Percentiles rank a stretch among this genome's conserved stretches.
These are phyloP conservation scores for Phytophthora fragariaefolia DNA, from an alignment of 352 stramenopile species.

Conservation along the genomic window DNA sequence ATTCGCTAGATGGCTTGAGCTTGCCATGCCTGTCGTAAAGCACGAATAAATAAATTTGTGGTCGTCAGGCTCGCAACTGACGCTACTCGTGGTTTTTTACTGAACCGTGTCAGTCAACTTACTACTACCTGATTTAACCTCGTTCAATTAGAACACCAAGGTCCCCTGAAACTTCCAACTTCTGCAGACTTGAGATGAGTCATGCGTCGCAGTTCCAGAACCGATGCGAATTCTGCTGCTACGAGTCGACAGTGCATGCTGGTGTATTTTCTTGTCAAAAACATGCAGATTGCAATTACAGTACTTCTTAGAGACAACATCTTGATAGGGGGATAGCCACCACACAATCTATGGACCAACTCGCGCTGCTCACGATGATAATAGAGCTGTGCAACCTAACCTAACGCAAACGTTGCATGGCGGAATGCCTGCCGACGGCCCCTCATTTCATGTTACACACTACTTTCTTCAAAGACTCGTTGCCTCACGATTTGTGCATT, in stretches of 20 bases:
- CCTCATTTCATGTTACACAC: not conserved
- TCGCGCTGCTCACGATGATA: not conserved
- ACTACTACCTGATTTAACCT: too few relatives aligned
- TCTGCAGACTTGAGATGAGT: slow-evolving; percentile 9
- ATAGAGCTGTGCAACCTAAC: not conserved
- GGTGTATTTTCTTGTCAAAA: not conserved
- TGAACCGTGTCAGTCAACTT: too few relatives aligned
- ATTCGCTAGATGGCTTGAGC: too few relatives aligned
- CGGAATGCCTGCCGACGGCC: not conserved
- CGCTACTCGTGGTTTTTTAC: slow-evolving; percentile 27
- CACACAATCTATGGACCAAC: not conserved
- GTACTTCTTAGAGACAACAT: too few relatives aligned
- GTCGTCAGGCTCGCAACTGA: slow-evolving; percentile 11
- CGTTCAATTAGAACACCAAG: not conserved
- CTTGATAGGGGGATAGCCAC: not conserved
- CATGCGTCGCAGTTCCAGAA: not conserved
- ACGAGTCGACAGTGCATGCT: slow-evolving; percentile 2
- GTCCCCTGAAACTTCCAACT: not conserved
- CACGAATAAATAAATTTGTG: slow-evolving; percentile 3
- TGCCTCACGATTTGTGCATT: not conserved
- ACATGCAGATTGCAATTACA: not conserved
- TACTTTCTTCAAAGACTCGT: not conserved
- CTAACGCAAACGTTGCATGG: not conserved
- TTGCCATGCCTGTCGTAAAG: not conserved
- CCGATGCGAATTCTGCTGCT: not conserved